Evolutionary conservation across 108 stramenopile species (phyloP).

Genomic region (Skeletonema grethae): DNA sequence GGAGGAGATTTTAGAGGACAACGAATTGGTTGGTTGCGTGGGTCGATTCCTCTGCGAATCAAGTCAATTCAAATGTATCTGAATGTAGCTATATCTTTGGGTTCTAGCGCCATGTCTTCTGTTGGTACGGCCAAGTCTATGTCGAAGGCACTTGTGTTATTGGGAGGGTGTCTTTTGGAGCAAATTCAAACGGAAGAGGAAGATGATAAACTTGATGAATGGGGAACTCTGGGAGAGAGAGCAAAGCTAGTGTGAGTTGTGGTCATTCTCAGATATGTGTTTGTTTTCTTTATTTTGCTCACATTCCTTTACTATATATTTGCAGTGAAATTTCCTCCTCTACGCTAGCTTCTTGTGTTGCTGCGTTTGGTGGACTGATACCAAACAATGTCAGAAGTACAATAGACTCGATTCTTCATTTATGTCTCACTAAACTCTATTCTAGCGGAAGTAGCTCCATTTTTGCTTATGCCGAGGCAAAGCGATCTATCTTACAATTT

Average conservation of each 20-base stretch:
- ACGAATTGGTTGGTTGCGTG: slow-evolving; percentile 33
- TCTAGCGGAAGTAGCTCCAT: slow-evolving; percentile 18
- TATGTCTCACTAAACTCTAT: slow-evolving; percentile 31
- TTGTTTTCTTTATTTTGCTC: background rate
- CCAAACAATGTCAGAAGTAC: slow-evolving; percentile 41
- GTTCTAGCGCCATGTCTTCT: slow-evolving; percentile 38
- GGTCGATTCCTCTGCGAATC: slow-evolving; percentile 37
- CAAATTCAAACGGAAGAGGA: slow-evolving; percentile 8
- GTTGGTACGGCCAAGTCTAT: slow-evolving; percentile 21
- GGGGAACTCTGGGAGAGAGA: slow-evolving; percentile 37
- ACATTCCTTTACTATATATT: too few relatives aligned
- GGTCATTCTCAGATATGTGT: slow-evolving; percentile 13
- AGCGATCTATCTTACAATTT: slow-evolving; percentile 36
- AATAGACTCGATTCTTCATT: slow-evolving; percentile 39
- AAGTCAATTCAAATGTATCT: slow-evolving; percentile 24
- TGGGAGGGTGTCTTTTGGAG: slow-evolving; percentile 50
- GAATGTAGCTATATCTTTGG: slow-evolving; percentile 25
- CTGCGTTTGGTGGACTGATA: slow-evolving; percentile 44
- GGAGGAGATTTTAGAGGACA: background rate
- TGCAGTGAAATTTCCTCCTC: slow-evolving; percentile 31
- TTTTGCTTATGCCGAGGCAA: slow-evolving; percentile 24
- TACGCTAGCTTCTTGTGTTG: slow-evolving; percentile 35
- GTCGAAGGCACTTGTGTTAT: slow-evolving; percentile 31
- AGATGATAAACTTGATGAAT: slow-evolving; percentile 24
- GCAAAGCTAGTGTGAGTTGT: slow-evolving; percentile 13